Base-by-base conservation (phyloP, 768 basidiomycete species). In the Pisolithus sp. region DNA sequence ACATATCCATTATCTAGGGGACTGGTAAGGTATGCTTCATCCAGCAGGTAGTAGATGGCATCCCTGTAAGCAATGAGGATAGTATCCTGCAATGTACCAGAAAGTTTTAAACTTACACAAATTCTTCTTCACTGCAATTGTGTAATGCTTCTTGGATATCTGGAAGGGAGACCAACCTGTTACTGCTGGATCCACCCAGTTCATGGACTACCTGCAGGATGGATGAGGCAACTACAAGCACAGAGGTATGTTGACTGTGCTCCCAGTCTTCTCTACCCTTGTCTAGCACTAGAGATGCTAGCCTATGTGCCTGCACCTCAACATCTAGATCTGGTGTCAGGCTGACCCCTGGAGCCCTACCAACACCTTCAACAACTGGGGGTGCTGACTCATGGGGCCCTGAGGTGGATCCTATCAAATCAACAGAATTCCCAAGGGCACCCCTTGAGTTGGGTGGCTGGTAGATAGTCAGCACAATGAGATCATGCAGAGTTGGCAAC, bases 21-120 rank as follows among this genome's bases (percentile, higher is more conserved):
- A 38, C 59, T 66, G 21, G 68, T 65, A 30, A 67, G 54, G 31
- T 63, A 68, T 40, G 59, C 67, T 38, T 67, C 67, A 37, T 52
- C 57, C 13, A 67, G 44, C 9, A 67, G 37, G 40, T 31, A 36
- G 31, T 67, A 53, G 8, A 65, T 3, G 23, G 63, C 55, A 46
- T 41, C n/a, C 8, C 65, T 67, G 5, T 34, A 31, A 20, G 21
- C 1, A 46, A 38, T 57, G 20, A 57, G 34, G 4, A 31, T 28
- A n/a, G n/a, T n/a, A 28, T n/a, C n/a, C 9, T 24, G 43, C 13
- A 4, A 36, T 13, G 20, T 18, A 18, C 17, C 7, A 31, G 41
- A 8, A 44, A 17, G 31, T n/a, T 23, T 41, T 18, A 10, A 26
- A 54, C 61, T 8, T 8, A 67, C 65, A 41, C 10, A 41, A 69